These are phyloP conservation scores for Russula lepida DNA, from an alignment of 768 basidiomycete species.

Conservation along the genomic window DNA sequence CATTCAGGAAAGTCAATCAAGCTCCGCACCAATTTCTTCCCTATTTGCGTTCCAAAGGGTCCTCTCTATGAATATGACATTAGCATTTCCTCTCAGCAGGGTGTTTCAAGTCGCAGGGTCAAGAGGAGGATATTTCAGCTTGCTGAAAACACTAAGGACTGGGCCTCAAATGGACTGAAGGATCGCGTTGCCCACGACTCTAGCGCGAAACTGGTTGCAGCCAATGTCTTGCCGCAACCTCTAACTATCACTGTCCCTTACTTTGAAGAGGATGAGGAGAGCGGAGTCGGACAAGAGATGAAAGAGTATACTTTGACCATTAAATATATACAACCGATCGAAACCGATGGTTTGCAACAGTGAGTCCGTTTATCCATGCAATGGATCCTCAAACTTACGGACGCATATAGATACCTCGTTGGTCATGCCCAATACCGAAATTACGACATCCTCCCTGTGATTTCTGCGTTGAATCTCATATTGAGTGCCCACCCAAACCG, in stretches of 20 bases:
- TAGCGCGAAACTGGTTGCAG: conserved; percentile 39
- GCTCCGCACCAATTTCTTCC: conserved; percentile 47
- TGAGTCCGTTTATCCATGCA: conserved; percentile 21
- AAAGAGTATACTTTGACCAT: conserved; percentile 40
- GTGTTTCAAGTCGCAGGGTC: conserved; percentile 32
- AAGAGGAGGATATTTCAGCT: conserved; percentile 41
- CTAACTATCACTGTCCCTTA: conserved; percentile 33
- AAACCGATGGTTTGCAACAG: conserved; percentile 35
- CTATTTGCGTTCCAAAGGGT: conserved; percentile 39
- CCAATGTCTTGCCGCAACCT: conserved; percentile 34
- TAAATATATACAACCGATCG: conserved; percentile 36
- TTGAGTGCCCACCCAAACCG: conserved; percentile 38
- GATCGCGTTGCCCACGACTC: conserved; percentile 41
- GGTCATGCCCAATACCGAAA: conserved; percentile 37
- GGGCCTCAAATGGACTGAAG: conserved; percentile 34
- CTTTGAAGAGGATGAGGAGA: conserved; percentile 40
- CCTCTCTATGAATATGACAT: conserved; percentile 44
- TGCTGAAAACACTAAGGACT: conserved; percentile 37
- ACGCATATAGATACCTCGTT: conserved; percentile 33
- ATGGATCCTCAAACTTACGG: conserved; percentile 4
- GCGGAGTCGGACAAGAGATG: conserved; percentile 25
- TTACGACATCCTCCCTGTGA: conserved; percentile 40
- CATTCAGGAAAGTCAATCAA: conserved; percentile 34
- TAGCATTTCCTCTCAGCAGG: conserved; percentile 32
- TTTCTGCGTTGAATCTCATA: conserved; percentile 44